Evolutionary conservation across 225 moss, liverwort and hornwort species (phyloP), one percentile per base, ranked within the genome.

Genomic region (Pseudisothecium myosuroides): DNA sequence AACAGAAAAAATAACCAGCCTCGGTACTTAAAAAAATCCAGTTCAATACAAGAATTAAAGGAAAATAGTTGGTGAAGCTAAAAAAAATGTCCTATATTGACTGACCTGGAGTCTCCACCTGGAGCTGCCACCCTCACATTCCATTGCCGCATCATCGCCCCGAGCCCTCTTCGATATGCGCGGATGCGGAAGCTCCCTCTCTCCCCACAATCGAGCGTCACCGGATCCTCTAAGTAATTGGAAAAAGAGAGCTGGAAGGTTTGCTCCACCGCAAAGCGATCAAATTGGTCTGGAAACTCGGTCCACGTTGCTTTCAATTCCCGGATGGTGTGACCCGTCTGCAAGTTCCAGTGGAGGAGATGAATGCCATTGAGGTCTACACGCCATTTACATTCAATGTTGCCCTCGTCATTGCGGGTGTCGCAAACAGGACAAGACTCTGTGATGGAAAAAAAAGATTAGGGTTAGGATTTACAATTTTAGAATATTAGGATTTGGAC

Each of bases 301-400:
- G 2, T 55, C 84, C 72, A 85, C 0, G 24, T 16, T 11, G 14
- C 56, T 43, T 23, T 58, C 2, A 2, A 12, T 23, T 85, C 58
- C 0, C 4, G 1, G 1, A 12, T 1, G 0, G 1, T 2, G 1
- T 2, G 1, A 3, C 4, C 17, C 3, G 59, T 43, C 4, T 3
- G 43, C 17, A 43, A 17, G 11, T 77, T 22, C 86, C 77, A 21
- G 2, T 8, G 52, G 1, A 16, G 5, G 11, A 86, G 77, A 36
- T 74, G 26, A 59, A 76, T 20, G 11, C 76, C 77, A 11, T 8
- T 3, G 0, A 3, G 5, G 1, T 77, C 23, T 14, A 77, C 7
- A 29, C 17, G 64, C 86, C 86, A 86, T 18, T 2, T 2, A 32
- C 86, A 86, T 31, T 9, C 15, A 23, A 77, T 29, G 10, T 64